phyloP scores from a whole-genome alignment of 225 moss, liverwort and hornwort genomes.

The Climacium dendroides region DNA sequence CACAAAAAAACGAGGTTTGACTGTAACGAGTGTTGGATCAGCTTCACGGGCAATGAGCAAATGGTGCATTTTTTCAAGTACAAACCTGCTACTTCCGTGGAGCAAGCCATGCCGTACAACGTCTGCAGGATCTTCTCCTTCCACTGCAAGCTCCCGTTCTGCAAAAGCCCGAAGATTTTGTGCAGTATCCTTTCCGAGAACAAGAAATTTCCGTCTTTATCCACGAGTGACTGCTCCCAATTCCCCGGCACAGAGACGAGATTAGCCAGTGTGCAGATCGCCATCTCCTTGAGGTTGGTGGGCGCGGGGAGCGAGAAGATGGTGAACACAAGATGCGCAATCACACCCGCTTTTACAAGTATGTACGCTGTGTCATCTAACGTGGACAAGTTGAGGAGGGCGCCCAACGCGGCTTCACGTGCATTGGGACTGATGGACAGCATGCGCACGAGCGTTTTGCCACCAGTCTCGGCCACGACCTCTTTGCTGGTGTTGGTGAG shows the following conservation, averaged over 20 bases:
- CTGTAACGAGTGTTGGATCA: not conserved
- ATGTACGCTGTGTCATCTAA: slow-evolving; percentile 22
- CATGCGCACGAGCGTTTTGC: slow-evolving; percentile 32
- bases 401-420: slow-evolving; percentile 31
- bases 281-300: slow-evolving; percentile 31
- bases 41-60: not conserved
- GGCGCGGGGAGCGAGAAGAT: slow-evolving; percentile 42
- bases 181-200: slow-evolving; percentile 24
- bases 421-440: slow-evolving; percentile 33
- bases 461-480: slow-evolving; percentile 28
- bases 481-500: slow-evolving; percentile 50
- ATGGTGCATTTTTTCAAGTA: not conserved
- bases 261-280: slow-evolving; percentile 29
- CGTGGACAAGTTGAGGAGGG: slow-evolving; percentile 32
- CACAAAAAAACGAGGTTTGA: not conserved
- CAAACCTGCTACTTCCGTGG: slow-evolving; percentile 32
- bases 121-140: slow-evolving; percentile 37
- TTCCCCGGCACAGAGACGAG: slow-evolving; percentile 25
- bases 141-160: slow-evolving; percentile 20
- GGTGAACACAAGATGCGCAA: slow-evolving; percentile 22
- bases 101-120: slow-evolving; percentile 30
- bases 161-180: slow-evolving; percentile 30
- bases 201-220: slow-evolving; percentile 27
- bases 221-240: slow-evolving; percentile 28
- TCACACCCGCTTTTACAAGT: slow-evolving; percentile 31